These are phyloP conservation scores for Sporisorium graminicola DNA, from an alignment of 1,284 basidiomycete genomes.

Conservation along the genomic window DNA sequence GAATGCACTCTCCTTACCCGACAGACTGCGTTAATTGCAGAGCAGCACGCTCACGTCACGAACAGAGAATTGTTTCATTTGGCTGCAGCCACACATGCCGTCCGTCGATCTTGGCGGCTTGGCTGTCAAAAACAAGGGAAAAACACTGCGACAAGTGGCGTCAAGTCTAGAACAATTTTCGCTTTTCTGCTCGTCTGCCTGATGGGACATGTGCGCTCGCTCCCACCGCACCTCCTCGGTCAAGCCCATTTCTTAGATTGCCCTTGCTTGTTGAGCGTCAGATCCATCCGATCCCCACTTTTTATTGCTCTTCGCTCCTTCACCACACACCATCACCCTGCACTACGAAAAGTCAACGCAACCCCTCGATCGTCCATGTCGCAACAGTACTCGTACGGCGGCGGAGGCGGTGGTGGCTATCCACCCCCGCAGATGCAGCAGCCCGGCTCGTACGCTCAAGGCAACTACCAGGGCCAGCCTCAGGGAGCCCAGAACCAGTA, in stretches of 20 bases:
- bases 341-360: too few relatives aligned
- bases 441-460: slow-evolving; percentile 34
- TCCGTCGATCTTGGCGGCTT: slow-evolving; percentile 36
- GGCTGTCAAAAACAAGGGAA: slow-evolving; percentile 5
- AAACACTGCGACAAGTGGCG: neutral
- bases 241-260: too few relatives aligned
- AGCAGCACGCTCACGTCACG: slow-evolving; percentile 18
- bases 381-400: slow-evolving; percentile 31
- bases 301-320: too few relatives aligned
- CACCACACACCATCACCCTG: neutral
- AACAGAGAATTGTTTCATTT: neutral
- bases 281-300: neutral
- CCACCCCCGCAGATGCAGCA: slow-evolving; percentile 46
- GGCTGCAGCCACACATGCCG: slow-evolving; percentile 18
- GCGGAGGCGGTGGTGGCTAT: slow-evolving; percentile 26
- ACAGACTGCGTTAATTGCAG: neutral
- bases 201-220: neutral
- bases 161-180: slow-evolving; percentile 8
- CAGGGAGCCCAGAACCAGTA: slow-evolving; percentile 56
- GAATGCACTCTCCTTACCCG: too few relatives aligned
- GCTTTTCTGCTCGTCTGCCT: neutral
- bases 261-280: neutral
- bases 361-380: slow-evolving; percentile 20
- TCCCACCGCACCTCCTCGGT: too few relatives aligned
- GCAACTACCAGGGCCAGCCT: slow-evolving; percentile 48